Base-by-base conservation (phyloP, 1,284 basidiomycete genomes). In the Wallemia hederae region DNA sequence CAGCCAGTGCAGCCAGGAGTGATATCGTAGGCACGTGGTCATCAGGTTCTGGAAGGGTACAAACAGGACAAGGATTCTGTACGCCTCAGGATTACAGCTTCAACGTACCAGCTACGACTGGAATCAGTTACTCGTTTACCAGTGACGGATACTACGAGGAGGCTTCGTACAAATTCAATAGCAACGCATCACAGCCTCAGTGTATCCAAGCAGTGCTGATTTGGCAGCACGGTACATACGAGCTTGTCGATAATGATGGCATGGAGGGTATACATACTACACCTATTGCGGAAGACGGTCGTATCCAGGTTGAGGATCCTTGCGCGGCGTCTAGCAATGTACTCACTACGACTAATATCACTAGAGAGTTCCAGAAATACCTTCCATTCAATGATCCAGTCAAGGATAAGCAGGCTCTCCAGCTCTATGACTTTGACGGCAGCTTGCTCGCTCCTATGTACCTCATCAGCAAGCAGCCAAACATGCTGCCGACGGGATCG, bases 231-330 rank as follows among this genome's bases (percentile, higher is more conserved):
- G 90, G 90, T 24, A 79, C 70, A 27, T 89, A 83, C 70, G 62
- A 67, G 0, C 70, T 85, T 55, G 71, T 78, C 62, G 28, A 72
- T 61, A 89, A 92, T 69, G 85, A 85, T 14, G 86, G 85, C 14
- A 80, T 94, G 62, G 7, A 31, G 17, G 39, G 39, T 49, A 49
- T 49, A 15, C 5, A 49, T 7, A 49, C 39, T 22, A 73, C 67
- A 1, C 83, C 87, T 1, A 77, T 84, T 64, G 76, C 74, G 17
- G 62, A 67, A 22, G 89, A 94, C 69, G 89, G 89, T 17, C 85
- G 78, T 71, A 85, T 91, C 69, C 87, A 90, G 73, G 78, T 92
- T 58, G 87, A 96, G 74, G 82, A 90, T 65, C 80, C 85, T 0
- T 96, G 90, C 67, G 83, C 82, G 1, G 83, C 86, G 2, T 74